Conservation (phyloP, 169 alveolate genomes). For the Plasmodium gallinaceum region DNA sequence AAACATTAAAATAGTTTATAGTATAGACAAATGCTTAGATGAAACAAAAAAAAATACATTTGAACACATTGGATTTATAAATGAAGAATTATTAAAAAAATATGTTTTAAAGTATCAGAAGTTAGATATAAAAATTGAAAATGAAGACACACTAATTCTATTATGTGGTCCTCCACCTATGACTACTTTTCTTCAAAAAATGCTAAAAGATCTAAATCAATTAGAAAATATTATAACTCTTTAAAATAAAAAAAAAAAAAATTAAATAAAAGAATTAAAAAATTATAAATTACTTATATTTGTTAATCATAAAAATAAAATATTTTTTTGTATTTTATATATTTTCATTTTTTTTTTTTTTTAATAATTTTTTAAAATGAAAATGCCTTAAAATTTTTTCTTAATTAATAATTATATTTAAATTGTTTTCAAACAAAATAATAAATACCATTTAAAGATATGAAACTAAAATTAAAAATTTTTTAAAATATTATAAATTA, state of each 20-base stretch:
- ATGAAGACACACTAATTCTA: constrained; percentile 39
- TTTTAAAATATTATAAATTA: too few relatives aligned
- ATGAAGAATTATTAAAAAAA: constrained; percentile 34
- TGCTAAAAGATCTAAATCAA: constrained; percentile 31
- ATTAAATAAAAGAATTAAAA: background rate
- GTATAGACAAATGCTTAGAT: constrained; percentile 65
- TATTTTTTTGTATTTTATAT: too few relatives aligned
- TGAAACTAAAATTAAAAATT: too few relatives aligned
- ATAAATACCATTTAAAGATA: too few relatives aligned
- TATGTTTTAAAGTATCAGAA: constrained; percentile 56
- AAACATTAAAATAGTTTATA: constrained; percentile 55
- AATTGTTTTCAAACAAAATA: too few relatives aligned
- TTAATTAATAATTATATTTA: too few relatives aligned
- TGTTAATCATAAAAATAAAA: background rate
- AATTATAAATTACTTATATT: background rate
- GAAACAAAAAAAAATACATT: background rate
- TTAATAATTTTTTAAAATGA: too few relatives aligned
- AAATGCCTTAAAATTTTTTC: too few relatives aligned
- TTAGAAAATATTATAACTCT: constrained; percentile 65
- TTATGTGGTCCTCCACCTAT: constrained; percentile 77
- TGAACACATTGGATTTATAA: constrained; percentile 59
- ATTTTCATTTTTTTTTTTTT: too few relatives aligned
- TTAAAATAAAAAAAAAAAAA: constrained; percentile 13
- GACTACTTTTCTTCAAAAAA: constrained; percentile 25
- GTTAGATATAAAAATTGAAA: constrained; percentile 5